Evolutionary conservation across 495 filamentous ascomycete genomes (phyloP).

Genomic region (Annulohypoxylon maeteangense): DNA sequence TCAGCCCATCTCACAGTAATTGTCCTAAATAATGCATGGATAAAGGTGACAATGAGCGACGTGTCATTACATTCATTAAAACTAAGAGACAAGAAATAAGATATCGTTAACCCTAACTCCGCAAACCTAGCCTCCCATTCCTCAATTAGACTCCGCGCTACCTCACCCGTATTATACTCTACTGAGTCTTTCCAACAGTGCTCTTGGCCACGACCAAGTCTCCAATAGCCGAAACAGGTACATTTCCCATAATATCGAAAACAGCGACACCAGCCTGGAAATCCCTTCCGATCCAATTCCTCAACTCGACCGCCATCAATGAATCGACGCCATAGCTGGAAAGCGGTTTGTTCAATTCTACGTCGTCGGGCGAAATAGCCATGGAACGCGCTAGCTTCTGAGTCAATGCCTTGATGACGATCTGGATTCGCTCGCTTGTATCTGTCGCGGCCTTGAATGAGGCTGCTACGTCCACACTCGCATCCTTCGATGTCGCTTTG

Average conservation of each 20-base stretch:
- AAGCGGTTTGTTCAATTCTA: constrained; percentile 53
- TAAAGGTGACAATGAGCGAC: constrained; percentile 1
- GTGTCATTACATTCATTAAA: neutral
- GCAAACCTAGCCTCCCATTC: neutral
- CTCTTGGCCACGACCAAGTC: constrained; percentile 32
- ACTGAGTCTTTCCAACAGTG: constrained; percentile 28
- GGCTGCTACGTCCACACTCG: constrained; percentile 18
- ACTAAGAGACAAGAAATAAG: constrained; percentile 2
- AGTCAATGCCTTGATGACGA: constrained; percentile 48
- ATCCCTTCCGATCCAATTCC: constrained; percentile 64
- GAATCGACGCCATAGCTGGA: constrained; percentile 64
- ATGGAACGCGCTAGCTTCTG: constrained; percentile 51
- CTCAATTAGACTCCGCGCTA: neutral
- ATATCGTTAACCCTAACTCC: neutral
- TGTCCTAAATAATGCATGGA: neutral
- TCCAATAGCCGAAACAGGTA: constrained; percentile 40
- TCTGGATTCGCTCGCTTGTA: constrained; percentile 40
- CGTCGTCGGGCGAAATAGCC: constrained; percentile 49
- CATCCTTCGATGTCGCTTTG: constrained; percentile 16
- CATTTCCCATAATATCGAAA: constrained; percentile 60
- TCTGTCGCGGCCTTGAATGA: constrained; percentile 41
- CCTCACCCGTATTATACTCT: neutral
- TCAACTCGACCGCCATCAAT: constrained; percentile 66
- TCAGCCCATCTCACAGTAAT: no score
- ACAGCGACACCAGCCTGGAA: constrained; percentile 56